Base-by-base conservation (phyloP, 345 rosid genomes). In the Camelina sativa region DNA sequence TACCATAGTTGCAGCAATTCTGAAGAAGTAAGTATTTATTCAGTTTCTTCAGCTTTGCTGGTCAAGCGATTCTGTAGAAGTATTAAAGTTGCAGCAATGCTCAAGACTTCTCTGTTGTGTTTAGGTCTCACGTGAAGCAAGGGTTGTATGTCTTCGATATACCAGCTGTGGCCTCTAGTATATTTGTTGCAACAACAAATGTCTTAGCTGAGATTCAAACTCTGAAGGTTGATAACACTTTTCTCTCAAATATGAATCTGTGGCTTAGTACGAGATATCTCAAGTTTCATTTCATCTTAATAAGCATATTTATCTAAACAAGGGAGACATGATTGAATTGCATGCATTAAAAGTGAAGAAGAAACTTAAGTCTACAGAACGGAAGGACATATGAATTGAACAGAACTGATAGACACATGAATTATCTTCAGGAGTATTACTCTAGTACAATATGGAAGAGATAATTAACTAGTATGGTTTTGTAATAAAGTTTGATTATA, bases 131-230 rank as follows among this genome's bases (percentile, higher is more conserved):
- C 41, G 76, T 54, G 44, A 87, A 79, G 85, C 91, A 86, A 73
- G 98, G 98, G 56, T 88, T 82, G 66, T 79, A 89, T 69, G 74
- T 88, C 46, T 85, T 90, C 58, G 89, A 84, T 81, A 84, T 90
- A 74, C 88, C 93, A 40, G 70, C 86, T 40, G 81, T 86, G 76
- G 92, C 96, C 66, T 85, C 87, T 81, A 83, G 72, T 80, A 61
- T 82, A 62, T 80, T 87, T 34, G 53, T 78, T 80, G 82, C 93
- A 76, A 69, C 86, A 37, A 55, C 76, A 48, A 86, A 88, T 41
- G 73, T 94, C 62, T 83, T 84, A 65, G 85, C 85, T 78, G 82
- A 76, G 78, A 83, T 94, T 79, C 86, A 85, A 77, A 76, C 77
- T 76, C 86, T 94, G 22, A 94, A 94, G 97, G 96, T 91, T 80